Base-by-base conservation (phyloP, 345 rosid genomes). In the Eucalyptus marginata region DNA sequence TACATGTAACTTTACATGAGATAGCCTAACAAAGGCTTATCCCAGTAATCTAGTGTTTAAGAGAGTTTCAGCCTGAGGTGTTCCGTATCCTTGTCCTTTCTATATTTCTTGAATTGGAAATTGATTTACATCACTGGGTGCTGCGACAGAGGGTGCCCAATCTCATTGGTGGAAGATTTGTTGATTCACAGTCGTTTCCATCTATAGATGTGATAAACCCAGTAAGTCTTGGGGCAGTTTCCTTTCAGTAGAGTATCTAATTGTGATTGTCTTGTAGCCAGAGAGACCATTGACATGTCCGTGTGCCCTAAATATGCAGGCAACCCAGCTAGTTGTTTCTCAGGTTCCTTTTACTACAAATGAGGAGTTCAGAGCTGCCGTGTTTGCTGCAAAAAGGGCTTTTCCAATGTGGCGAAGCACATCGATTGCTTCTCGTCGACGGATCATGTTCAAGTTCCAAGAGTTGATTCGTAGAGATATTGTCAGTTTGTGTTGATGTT, bases 341-440 rank as follows among this genome's bases (percentile, higher is more conserved):
- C 96, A 94, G 92, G 95, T 93, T 90, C 96, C 96, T 88, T 62
- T 94, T 88, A 94, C 96, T 64, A 93, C 95, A 86, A 91, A 92
- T 92, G 96, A 94, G 88, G 97, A 95, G 93, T 94, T 93, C 88
- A 94, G 91, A 91, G 96, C 95, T 85, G 94, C 97, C 47, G 95
- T 93, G 9, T 93, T 90, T 89, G 95, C 97, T 24, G 97, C 97
- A 49, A 95, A 95, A 91, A 92, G 93, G 62, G 96, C 96, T 87
- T 94, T 95, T 87, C 93, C 92, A 14, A 86, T 90, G 81, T 95
- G 97, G 97, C 89, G 94, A 88, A 94, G 90, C 91, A 92, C 95
- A 43, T 93, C 96, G 4, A 88, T 93, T 89, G 90, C 93, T 52
- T 62, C 90, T 49, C 95, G 96, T 58, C 96, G 94, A 87, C 92